Conservation (phyloP, 805 yeast species). For the Brettanomyces nanus region DNA sequence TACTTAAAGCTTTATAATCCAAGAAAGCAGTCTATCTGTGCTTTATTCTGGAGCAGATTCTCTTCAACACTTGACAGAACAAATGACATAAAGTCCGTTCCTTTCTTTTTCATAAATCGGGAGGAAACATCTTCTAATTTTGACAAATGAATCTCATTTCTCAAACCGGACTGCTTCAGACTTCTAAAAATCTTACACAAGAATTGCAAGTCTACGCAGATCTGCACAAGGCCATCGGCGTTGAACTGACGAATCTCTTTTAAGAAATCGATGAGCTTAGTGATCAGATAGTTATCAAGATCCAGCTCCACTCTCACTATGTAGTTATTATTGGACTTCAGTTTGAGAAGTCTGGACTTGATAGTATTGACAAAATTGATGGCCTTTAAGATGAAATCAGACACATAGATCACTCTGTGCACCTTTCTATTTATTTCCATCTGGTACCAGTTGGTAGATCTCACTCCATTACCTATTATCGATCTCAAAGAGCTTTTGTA, state of each 20-base stretch:
- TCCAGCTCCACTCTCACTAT: constrained; percentile 16
- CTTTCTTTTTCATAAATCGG: constrained; percentile 15
- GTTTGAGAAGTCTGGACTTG: constrained; percentile 18
- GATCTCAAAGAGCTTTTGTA: constrained; percentile 35
- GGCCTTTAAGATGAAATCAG: constrained; percentile 16
- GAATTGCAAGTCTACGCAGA: constrained; percentile 18
- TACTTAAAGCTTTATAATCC: neutral
- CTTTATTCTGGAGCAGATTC: constrained; percentile 16
- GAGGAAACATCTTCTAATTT: constrained; percentile 14
- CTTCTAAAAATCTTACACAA: constrained; percentile 14
- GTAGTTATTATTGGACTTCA: constrained; percentile 14
- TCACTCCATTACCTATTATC: constrained; percentile 33
- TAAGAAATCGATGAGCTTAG: constrained; percentile 16
- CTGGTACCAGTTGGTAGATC: constrained; percentile 33
- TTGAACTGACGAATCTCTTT: constrained; percentile 18
- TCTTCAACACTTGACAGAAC: constrained; percentile 13
- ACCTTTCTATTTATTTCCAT: constrained; percentile 4
- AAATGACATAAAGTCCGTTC: constrained; percentile 7
- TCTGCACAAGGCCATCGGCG: constrained; percentile 17
- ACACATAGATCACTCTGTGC: constrained; percentile 10
- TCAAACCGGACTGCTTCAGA: constrained; percentile 12
- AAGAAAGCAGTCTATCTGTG: constrained; percentile 21
- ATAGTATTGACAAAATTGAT: constrained; percentile 19
- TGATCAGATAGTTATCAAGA: constrained; percentile 15
- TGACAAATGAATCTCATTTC: constrained; percentile 12